Percentiles rank a stretch among this genome's conserved stretches.
These are phyloP conservation scores for Phytophthora meadii DNA, from an alignment of 352 stramenopile species.

Conservation along the genomic window DNA sequence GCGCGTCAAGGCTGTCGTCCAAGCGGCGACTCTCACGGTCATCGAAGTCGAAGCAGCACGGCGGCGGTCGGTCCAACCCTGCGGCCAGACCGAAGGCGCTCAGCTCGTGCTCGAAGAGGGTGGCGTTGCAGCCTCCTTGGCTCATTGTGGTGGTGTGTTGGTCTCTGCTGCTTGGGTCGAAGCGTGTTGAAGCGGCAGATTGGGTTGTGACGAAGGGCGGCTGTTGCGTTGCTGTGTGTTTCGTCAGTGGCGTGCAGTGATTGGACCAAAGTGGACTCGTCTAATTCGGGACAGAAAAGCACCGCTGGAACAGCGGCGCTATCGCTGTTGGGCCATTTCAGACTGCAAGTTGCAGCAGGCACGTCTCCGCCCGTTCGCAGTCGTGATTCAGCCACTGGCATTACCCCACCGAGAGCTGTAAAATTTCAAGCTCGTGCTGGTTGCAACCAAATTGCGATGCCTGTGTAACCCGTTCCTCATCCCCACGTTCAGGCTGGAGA, in stretches of 20 bases:
- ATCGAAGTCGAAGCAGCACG: conserved; percentile 1
- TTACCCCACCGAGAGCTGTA: not conserved
- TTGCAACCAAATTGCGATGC: not conserved
- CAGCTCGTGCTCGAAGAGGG: conserved; percentile 28
- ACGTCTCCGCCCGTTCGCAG: not conserved
- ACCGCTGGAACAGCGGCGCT: too few species aligned
- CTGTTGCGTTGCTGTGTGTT: conserved; percentile 17
- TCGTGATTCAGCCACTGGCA: not conserved
- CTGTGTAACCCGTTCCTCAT: conserved; percentile 4
- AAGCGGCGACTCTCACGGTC: conserved; percentile 17
- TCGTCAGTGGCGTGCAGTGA: conserved; percentile 7
- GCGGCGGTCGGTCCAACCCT: conserved; percentile 23
- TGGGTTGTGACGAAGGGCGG: conserved; percentile 29
- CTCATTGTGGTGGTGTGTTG: conserved; percentile 14
- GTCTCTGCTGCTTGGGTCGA: not conserved
- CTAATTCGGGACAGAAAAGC: too few species aligned
- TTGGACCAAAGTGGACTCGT: conserved; percentile 1
- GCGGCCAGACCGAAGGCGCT: conserved; percentile 28
- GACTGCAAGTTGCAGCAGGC: not conserved
- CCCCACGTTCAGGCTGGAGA: not conserved
- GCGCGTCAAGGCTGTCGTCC: conserved; percentile 25
- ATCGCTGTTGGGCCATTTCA: too few species aligned
- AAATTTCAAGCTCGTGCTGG: not conserved
- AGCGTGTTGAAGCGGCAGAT: conserved; percentile 28
- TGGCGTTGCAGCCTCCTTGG: conserved; percentile 16